Evolutionary conservation across 1,284 basidiomycete species (phyloP), one percentile per base, ranked within the genome.

Genomic region (Apiotrichum mycotoxinovorans): DNA sequence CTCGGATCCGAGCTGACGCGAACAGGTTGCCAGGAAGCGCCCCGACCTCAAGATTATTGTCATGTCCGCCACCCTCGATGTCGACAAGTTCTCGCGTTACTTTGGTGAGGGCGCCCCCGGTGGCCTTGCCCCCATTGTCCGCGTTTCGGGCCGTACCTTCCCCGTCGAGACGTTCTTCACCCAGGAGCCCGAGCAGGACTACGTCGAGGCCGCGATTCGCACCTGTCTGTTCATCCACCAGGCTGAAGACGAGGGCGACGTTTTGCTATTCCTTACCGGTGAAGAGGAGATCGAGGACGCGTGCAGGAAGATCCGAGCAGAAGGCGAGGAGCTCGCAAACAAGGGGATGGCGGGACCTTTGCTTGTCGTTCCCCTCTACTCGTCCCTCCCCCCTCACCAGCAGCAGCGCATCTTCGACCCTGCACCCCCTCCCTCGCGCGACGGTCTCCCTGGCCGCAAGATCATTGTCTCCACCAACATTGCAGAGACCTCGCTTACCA

Each of bases 221-320:
- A 97, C 95, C 0, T 94, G 97, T 27, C 81, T 98, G 54, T 96
- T 95, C 88, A 98, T 99, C 47, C 95, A 98, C 72, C 87, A 95
- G 62, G 91, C 91, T 1, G 95, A 99, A 74, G 90, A 92, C 5
- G 87, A 86, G 1, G 95, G 95, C 2, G 95, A 99, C 71, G 84
- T 98, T 38, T 80, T 98, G 1, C 79, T 98, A 5, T 98, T 98
- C 85, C 79, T 98, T 62, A 98, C 96, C 0, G 95, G 95, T 75
- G 94, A 98, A 74, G 95, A 98, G 70, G 96, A 98, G 78, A 98
- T 98, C 64, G 95, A 98, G 71, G 94, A 97, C 66, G 87, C 93
- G 0, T 98, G 95, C 73, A 81, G 89, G 35, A 95, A 96, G 76
- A 95, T 98, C 72, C 89, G 89, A 67, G 78, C 87, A 0, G 93